Evolutionary conservation across 768 basidiomycete species (phyloP), one percentile per base, ranked within the genome.

Genomic region (Rhizopogon vinicolor): DNA sequence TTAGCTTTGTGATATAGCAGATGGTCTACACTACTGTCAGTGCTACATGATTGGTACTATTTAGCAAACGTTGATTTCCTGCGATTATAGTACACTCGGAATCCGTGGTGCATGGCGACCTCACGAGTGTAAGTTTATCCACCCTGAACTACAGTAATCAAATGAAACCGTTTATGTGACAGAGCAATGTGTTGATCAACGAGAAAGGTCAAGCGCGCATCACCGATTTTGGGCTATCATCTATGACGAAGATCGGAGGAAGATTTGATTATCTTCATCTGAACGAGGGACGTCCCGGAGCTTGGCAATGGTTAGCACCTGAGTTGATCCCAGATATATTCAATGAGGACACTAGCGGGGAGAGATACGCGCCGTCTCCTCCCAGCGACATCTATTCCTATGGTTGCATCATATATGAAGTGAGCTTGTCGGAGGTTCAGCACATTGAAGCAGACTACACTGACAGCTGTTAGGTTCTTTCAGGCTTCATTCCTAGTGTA

Each of bases 21-120:
- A 31, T 3, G 45, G 45, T 29, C n/a, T 46, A 46, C 29, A 46
- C 45, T 46, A 46, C 29, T 46, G 45, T 46, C 29, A 33, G 45
- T 13, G 12, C 44, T 31, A 12, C 22, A 45, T 31, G 31, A 7
- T 13, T 18, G 10, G 31, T 5, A 12, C 45, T 31, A 46, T 18
- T 7, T 5, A 31, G n/a, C 12, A 6, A 5, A 31, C 12, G 2
- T 5, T 46, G 29, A 46, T 31, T 31, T 46, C 10, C 10, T 18
- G 29, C n/a, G 6, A 46, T 46, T 46, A n/a, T 3, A 46, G 45
- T 46, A 31, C 45, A 46, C 18, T 46, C 45, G 12, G 45, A 46
- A 46, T 46, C 45, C 33, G 45, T 46, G 45, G 29, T 46, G n/a
- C 45, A 46, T 31, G 45, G 45, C 29, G 45, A 46, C 45, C 45